Conservation (phyloP, 2,329 filamentous ascomycete genomes). For the Thelonectria discophora region DNA sequence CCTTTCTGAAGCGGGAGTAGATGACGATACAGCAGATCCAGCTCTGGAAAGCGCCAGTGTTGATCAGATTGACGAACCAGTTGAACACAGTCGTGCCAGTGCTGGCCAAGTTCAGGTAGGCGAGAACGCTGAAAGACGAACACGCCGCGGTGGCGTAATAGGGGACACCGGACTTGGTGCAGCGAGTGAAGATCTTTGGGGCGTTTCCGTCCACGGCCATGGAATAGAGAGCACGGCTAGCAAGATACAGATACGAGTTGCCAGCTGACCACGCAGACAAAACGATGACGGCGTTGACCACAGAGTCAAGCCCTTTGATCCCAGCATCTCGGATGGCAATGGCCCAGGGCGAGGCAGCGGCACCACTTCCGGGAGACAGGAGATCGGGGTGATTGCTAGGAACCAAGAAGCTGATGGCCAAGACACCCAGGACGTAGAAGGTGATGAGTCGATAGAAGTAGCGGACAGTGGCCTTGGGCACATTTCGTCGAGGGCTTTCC, state of each 20-base stretch:
- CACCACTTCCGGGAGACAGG: neutral
- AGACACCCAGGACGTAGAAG: conserved; percentile 75
- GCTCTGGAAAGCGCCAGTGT: conserved; percentile 22
- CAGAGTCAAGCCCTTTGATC: conserved; percentile 53
- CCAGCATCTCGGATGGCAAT: conserved; percentile 59
- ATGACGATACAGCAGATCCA: conserved; percentile 29
- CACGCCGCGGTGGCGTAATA: conserved; percentile 27
- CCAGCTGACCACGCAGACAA: conserved; percentile 66
- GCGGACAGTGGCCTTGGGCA: conserved; percentile 75
- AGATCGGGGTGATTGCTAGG: neutral
- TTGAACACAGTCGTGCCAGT: conserved; percentile 24
- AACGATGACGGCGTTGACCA: conserved; percentile 65
- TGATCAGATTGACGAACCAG: conserved; percentile 29
- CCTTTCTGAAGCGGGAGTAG: conserved; percentile 27
- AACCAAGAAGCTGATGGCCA: conserved; percentile 66
- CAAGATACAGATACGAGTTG: conserved; percentile 62
- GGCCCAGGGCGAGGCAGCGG: conserved; percentile 63
- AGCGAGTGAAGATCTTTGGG: conserved; percentile 48
- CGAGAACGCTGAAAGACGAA: conserved; percentile 20
- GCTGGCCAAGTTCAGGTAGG: conserved; percentile 24
- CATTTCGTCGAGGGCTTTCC: conserved; percentile 68
- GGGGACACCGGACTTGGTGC: conserved; percentile 31
- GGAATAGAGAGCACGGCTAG: conserved; percentile 56
- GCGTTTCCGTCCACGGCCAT: conserved; percentile 53
- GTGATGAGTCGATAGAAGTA: conserved; percentile 76